Evolutionary conservation across 495 filamentous ascomycete species (phyloP).

Genomic region (Talaromyces trachyspermus): DNA sequence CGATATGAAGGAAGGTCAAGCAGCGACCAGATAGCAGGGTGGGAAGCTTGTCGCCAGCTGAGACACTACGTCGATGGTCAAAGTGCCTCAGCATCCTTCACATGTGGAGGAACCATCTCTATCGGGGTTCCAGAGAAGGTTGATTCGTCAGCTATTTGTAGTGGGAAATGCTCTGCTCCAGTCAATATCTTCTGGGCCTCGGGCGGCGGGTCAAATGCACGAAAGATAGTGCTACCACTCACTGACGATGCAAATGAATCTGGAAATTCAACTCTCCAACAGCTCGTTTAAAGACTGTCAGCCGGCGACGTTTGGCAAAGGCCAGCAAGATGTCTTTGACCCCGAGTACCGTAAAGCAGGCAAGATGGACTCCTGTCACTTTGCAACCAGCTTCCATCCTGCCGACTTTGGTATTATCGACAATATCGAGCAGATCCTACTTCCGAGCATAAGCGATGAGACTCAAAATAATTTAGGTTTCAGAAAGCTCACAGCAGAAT

Average conservation of each 20-base stretch:
- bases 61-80: neutral
- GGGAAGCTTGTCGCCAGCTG: neutral
- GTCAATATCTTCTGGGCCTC: neutral
- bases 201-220: neutral
- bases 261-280: neutral
- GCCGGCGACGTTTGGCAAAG: constrained; percentile 42
- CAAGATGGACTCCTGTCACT: constrained; percentile 37
- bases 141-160: neutral
- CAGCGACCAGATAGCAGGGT: neutral
- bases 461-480: constrained; percentile 6
- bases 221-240: neutral
- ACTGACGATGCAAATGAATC: neutral
- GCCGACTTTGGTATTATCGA: constrained; percentile 46
- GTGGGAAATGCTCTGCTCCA: neutral
- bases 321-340: constrained; percentile 38
- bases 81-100: neutral
- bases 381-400: constrained; percentile 44
- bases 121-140: neutral
- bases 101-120: neutral
- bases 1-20: neutral
- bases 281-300: constrained; percentile 27
- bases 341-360: constrained; percentile 42
- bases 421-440: constrained; percentile 35
- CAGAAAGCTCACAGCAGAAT: constrained; percentile 30
- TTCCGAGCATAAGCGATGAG: constrained; percentile 26